Evolutionary conservation across 805 yeast species (phyloP), one percentile per base, ranked within the genome.

Genomic region (Kodamaea leandrae): DNA sequence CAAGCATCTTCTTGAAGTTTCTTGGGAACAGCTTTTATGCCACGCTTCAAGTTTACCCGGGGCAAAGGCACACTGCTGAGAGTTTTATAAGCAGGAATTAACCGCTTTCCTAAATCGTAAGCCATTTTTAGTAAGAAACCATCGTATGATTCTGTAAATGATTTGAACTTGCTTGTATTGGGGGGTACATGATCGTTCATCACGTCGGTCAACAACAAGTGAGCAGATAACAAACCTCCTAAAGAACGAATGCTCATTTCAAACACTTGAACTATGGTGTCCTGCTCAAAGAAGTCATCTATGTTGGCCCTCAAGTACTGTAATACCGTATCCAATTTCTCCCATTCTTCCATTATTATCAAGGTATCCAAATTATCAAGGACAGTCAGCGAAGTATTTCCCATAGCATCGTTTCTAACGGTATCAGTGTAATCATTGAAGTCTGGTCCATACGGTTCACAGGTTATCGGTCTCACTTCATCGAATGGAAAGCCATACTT

Each of bases 231-330:
- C 21, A 90, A 66, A 0, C 96, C 88, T 0, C 98, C 98, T 18
- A 90, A 55, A 1, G 86, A 77, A 28, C 98, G 64, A 13, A 91
- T 90, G 4, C 88, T 78, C 3, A 86, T 75, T 59, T 90, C 98
- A 59, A 90, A 90, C 1, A 90, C 95, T 55, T 90, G 97, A 0
- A 90, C 83, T 1, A 82, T 78, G 7, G 88, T 74, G 45, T 86
- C 79, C 28, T 78, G 71, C 28, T 78, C 72, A 54, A 87, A 87
- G 16, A 74, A 53, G 0, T 60, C 54, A 5, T 77, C 67, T 27
- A 75, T 66, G 16, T 72, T 51, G 5, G n/a, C 13, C 34, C 59
- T 45, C 41, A 70, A 55, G 43, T 58, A 68, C 6, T 36, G 35
- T 18, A 70, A 48, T 42, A 58, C 54, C 12, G 14, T 5, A 5